Evolutionary conservation across 2,329 filamentous ascomycete genomes (phyloP).

Genomic region (Aulographum hederae): DNA sequence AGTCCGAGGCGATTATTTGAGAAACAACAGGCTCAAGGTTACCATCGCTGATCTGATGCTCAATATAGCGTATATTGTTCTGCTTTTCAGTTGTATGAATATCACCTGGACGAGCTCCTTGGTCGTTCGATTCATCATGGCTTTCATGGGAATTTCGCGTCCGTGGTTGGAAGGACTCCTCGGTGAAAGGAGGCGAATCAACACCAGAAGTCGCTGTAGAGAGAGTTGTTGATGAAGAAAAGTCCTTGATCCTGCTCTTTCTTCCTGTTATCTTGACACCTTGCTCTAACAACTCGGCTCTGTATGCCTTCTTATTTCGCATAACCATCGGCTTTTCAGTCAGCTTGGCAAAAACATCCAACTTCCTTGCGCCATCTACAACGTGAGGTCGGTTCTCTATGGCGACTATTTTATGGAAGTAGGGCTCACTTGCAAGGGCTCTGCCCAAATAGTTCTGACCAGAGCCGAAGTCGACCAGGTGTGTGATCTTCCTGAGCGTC

Average conservation of each 20-base stretch:
- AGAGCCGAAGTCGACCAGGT: constrained; percentile 89
- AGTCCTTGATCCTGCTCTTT: neutral
- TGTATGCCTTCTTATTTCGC: constrained; percentile 69
- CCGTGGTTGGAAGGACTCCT: too few relatives aligned
- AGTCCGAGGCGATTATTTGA: too few relatives aligned
- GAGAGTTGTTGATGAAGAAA: neutral
- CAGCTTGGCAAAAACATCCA: constrained; percentile 68
- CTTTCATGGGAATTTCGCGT: constrained; percentile 4
- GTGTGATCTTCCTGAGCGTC: constrained; percentile 40
- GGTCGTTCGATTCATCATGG: constrained; percentile 14
- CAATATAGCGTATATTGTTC: constrained; percentile 59
- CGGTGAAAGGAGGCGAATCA: too few relatives aligned
- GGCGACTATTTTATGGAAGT: constrained; percentile 73
- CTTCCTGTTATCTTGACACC: neutral
- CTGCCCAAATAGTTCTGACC: constrained; percentile 93
- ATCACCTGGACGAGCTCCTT: constrained; percentile 18
- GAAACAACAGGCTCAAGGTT: constrained; percentile 50
- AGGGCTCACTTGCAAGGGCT: constrained; percentile 67
- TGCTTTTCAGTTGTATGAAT: constrained; percentile 35
- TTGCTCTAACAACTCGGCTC: constrained; percentile 24
- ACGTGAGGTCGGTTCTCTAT: constrained; percentile 80
- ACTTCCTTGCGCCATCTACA: constrained; percentile 64
- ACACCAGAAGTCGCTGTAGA: neutral
- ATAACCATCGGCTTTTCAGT: constrained; percentile 54
- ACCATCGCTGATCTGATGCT: constrained; percentile 55